Base-by-base conservation (phyloP, 345 rosid genomes). In the Viola odorata region DNA sequence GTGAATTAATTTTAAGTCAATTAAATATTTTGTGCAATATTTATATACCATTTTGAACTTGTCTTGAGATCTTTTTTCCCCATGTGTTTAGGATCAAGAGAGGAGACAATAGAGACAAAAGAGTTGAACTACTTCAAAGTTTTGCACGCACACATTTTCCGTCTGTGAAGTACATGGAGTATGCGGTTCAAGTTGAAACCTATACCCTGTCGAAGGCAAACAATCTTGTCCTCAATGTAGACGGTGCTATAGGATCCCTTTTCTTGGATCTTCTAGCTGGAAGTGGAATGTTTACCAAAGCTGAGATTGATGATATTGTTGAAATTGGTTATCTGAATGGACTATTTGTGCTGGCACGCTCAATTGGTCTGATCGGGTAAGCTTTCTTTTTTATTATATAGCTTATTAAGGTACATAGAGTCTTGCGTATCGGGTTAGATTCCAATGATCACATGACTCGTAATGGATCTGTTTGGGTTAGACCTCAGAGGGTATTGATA, bases 191-290 rank as follows among this genome's bases (percentile, higher is more conserved):
- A 73, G 96, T 90, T 39, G 96, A 94, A 77, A 86, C 88, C 37
- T 90, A 84, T 78, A 90, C 95, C 39, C 81, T 90, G 44, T 82
- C 89, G 3, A 90, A 94, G 81, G 84, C 97, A 56, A 90, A 82
- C 62, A 90, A 83, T 82, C 73, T 94, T 38, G 96, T 89, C 71
- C 82, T 86, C 23, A 92, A 92, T 3, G 96, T 87, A 0, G 97
- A 89, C 37, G 97, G 98, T 50, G 96, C 96, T n/a, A 92, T 89
- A 32, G 97, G 96, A 44, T 85, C 97, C 49, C 97, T 92, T 59
- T 92, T 89, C 86, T 79, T 84, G 80, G 98, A 92, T 72, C 98
- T 92, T 73, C 95, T 89, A 17, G 89, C 95, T 11, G 96, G 91
- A 48, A 85, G 91, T 58, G 91, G 96, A 57, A 85, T 92, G 96